These are phyloP conservation scores for Neopestalotiopsis sp. DNA, from an alignment of 2,329 filamentous ascomycete genomes.

Conservation along the genomic window DNA sequence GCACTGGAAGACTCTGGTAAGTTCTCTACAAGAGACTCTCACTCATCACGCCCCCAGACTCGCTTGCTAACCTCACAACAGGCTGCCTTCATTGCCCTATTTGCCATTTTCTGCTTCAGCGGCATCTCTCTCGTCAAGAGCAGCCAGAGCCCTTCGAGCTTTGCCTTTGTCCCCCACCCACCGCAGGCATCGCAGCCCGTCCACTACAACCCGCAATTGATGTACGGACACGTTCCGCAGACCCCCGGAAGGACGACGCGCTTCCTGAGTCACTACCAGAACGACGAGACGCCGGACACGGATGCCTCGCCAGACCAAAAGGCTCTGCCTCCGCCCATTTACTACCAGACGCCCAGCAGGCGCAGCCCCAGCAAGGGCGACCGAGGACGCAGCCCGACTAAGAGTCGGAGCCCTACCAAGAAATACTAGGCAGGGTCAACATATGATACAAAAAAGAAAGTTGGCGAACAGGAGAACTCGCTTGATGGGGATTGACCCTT, in stretches of 20 bases:
- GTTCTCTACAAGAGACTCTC: conserved; percentile 25
- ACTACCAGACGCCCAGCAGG: conserved; percentile 53
- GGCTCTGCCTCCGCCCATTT: conserved; percentile 43
- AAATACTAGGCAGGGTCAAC: conserved; percentile 31
- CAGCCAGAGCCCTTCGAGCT: conserved; percentile 26
- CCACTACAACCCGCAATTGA: conserved; percentile 27
- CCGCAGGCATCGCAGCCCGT: conserved; percentile 25
- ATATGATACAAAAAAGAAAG: no score
- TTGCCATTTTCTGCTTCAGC: conserved; percentile 35
- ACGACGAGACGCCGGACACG: conserved; percentile 48
- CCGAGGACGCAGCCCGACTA: conserved; percentile 32
- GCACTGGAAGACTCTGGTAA: conserved; percentile 75
- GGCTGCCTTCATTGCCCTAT: conserved; percentile 33
- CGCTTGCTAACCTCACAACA: conserved; percentile 26
- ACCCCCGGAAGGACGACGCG: conserved; percentile 31
- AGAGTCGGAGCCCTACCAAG: conserved; percentile 54
- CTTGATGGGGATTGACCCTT: no score
- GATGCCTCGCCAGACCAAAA: conserved; percentile 54
- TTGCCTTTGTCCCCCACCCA: conserved; percentile 25
- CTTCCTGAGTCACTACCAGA: conserved; percentile 25
- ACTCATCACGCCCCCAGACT: background rate
- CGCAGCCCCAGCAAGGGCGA: conserved; percentile 54
- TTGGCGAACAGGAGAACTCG: no score
- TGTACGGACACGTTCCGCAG: conserved; percentile 34
- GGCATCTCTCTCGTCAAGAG: conserved; percentile 36